phyloP scores from a whole-genome alignment of 306 rosid genomes.

The Vigna unguiculata region DNA sequence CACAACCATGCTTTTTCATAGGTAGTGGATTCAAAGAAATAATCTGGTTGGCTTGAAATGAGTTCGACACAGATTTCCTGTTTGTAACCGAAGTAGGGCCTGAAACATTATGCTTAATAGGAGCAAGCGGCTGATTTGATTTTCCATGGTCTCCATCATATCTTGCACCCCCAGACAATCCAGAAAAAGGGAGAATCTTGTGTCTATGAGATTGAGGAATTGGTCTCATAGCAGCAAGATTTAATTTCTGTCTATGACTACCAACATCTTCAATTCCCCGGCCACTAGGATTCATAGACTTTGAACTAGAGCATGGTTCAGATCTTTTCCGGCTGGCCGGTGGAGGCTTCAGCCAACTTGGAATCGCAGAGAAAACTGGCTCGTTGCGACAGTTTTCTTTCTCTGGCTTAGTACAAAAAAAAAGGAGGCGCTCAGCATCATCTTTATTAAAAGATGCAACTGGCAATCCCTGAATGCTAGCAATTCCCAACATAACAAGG shows the following conservation, averaged over 20 bases:
- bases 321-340: constrained; percentile 78
- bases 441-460: constrained; percentile 88
- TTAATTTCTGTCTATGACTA: constrained; percentile 64
- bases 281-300: constrained; percentile 41
- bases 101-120: constrained; percentile 64
- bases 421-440: constrained; percentile 89
- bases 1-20: constrained; percentile 93
- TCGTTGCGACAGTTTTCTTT: constrained; percentile 48
- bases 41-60: constrained; percentile 83
- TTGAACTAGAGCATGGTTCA: constrained; percentile 53
- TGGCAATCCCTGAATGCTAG: constrained; percentile 91
- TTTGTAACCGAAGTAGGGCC: constrained; percentile 74
- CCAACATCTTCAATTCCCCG: constrained; percentile 43
- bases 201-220: constrained; percentile 79
- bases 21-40: constrained; percentile 92
- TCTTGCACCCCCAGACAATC: constrained; percentile 68
- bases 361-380: constrained; percentile 56
- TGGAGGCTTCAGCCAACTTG: constrained; percentile 87
- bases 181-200: constrained; percentile 81
- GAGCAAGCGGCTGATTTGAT: constrained; percentile 60
- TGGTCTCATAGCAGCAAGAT: constrained; percentile 85
- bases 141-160: constrained; percentile 75
- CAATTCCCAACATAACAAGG: constrained; percentile 86
- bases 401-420: constrained; percentile 64
- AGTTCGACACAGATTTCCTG: constrained; percentile 71